Conservation (phyloP, 2,329 filamentous ascomycete genomes). For the Graphilbum fragrans region DNA sequence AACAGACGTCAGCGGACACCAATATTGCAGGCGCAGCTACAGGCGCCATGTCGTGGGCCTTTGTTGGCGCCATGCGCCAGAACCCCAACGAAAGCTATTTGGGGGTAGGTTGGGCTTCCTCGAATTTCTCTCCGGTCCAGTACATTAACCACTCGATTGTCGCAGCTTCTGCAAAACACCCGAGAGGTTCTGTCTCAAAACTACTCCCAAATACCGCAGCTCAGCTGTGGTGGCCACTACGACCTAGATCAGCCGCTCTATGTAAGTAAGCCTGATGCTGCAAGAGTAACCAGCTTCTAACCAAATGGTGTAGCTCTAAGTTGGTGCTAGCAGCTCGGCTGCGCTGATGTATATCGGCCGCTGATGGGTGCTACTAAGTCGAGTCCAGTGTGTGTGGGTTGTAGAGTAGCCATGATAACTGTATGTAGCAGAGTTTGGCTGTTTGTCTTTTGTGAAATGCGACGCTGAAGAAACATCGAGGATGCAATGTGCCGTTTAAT, state of each 20-base stretch:
- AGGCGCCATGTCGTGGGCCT: constrained; percentile 27
- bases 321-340: too few relatives aligned
- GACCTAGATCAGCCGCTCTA: constrained; percentile 14
- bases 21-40: constrained; percentile 21
- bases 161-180: constrained; percentile 13
- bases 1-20: constrained; percentile 26
- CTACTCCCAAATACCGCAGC: constrained; percentile 16
- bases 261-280: constrained; percentile 9
- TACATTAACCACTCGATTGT: background rate
- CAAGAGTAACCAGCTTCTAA: too few relatives aligned
- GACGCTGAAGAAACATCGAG: too few relatives aligned
- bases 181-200: constrained; percentile 11
- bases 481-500: too few relatives aligned
- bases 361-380: too few relatives aligned
- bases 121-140: background rate
- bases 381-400: too few relatives aligned
- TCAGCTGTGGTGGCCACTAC: constrained; percentile 17
- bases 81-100: constrained; percentile 19
- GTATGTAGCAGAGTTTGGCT: too few relatives aligned
- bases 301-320: too few relatives aligned
- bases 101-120: constrained; percentile 11
- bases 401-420: too few relatives aligned
- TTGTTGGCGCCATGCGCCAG: constrained; percentile 20
- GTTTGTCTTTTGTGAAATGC: too few relatives aligned
- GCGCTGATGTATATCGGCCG: too few relatives aligned